phyloP scores from a whole-genome alignment of 352 stramenopile genomes.

The Thalassiosira livingstoniorum region DNA sequence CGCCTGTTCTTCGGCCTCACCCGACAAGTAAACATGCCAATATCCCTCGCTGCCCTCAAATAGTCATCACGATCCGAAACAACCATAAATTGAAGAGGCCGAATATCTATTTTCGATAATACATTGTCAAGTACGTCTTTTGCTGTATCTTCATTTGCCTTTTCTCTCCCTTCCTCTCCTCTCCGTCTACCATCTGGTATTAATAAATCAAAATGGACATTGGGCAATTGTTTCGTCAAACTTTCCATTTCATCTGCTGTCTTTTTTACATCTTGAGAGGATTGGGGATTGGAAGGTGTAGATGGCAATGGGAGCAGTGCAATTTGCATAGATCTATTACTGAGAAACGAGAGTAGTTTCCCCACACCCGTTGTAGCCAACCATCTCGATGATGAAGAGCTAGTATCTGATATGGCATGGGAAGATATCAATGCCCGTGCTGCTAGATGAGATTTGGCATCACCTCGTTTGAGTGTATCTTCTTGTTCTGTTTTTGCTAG shows the following conservation, averaged over 20 bases:
- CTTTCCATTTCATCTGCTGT: slow-evolving; percentile 63
- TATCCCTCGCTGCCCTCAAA: slow-evolving; percentile 71
- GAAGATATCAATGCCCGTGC: slow-evolving; percentile 64
- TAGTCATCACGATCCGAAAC: slow-evolving; percentile 82
- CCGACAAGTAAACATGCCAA: slow-evolving; percentile 75
- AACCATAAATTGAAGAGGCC: slow-evolving; percentile 63
- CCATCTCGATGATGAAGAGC: slow-evolving; percentile 67
- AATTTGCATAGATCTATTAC: slow-evolving; percentile 78
- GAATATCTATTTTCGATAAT: slow-evolving; percentile 54
- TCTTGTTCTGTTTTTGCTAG: slow-evolving; percentile 76
- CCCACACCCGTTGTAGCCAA: slow-evolving; percentile 74
- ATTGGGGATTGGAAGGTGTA: slow-evolving; percentile 35
- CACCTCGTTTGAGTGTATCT: slow-evolving; percentile 60
- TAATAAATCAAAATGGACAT: slow-evolving; percentile 76
- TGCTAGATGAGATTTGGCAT: slow-evolving; percentile 77
- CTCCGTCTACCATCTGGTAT: slow-evolving; percentile 55
- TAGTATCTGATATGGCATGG: slow-evolving; percentile 33
- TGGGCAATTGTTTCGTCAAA: slow-evolving; percentile 72
- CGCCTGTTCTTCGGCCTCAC: slow-evolving; percentile 65
- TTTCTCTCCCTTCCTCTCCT: slow-evolving; percentile 25
- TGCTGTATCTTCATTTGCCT: slow-evolving; percentile 50
- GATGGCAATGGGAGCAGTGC: slow-evolving; percentile 71
- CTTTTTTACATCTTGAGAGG: slow-evolving; percentile 43
- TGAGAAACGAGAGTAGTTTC: slow-evolving; percentile 75
- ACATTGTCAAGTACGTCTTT: slow-evolving; percentile 51